Evolutionary conservation across 2,329 filamentous ascomycete genomes (phyloP).

Genomic region (Berkeleyomyces basicola): DNA sequence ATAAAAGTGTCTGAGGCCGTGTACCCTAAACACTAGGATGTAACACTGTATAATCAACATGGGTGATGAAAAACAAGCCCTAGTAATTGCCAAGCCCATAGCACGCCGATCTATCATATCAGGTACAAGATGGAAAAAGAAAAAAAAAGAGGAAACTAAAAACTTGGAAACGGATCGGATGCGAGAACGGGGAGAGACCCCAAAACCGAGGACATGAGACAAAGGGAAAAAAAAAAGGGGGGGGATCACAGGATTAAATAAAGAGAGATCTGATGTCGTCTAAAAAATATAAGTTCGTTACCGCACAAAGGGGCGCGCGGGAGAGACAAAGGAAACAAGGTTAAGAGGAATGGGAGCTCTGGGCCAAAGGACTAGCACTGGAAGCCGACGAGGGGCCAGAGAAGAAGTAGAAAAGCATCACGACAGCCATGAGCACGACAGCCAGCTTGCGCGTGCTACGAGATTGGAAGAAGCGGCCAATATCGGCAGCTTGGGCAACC

Average conservation of each 20-base stretch:
- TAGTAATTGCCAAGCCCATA: too few species aligned
- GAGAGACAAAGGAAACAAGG: not conserved
- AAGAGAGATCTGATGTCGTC: not conserved
- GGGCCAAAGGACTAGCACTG: not conserved
- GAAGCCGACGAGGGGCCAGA: not conserved
- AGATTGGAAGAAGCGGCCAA: constrained; percentile 32
- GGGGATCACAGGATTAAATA: not conserved
- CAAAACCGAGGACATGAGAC: not conserved
- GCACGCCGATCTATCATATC: not conserved
- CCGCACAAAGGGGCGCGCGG: not conserved
- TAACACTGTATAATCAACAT: too few species aligned
- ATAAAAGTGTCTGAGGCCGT: not conserved
- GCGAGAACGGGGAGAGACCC: too few species aligned
- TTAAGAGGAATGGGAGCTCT: not conserved
- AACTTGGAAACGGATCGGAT: too few species aligned
- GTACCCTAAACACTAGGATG: too few species aligned
- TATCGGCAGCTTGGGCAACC: constrained; percentile 52
- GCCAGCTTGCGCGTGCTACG: constrained; percentile 10
- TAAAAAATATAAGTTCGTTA: not conserved
- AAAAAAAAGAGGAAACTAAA: too few species aligned
- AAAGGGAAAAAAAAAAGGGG: not conserved
- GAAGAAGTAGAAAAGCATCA: constrained; percentile 9
- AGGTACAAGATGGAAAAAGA: too few species aligned
- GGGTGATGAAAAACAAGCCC: too few species aligned
- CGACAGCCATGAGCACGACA: not conserved